Conservation (phyloP, 129 eudicot genomes). For the Pseudognaphalium luteoalbum region DNA sequence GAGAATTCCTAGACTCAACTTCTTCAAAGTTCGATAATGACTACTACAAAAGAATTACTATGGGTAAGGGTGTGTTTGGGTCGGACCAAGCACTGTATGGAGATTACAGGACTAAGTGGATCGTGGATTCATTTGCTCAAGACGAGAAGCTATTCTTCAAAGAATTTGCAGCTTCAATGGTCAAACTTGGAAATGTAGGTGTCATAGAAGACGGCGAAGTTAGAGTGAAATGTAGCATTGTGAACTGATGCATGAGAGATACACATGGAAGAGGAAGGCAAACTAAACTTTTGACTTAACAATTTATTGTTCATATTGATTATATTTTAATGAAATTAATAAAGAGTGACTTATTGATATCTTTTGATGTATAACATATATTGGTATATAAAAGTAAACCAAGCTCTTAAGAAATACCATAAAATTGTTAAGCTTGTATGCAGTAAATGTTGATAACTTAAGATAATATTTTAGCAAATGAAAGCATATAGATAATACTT, state of each 20-base stretch:
- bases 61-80: slow-evolving; percentile 65
- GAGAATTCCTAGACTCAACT: slow-evolving; percentile 69
- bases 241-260: slow-evolving; percentile 32
- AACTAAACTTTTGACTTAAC: slow-evolving; percentile 1
- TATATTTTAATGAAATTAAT: slow-evolving; percentile 12
- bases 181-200: slow-evolving; percentile 73
- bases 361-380: background rate
- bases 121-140: slow-evolving; percentile 63
- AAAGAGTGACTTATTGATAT: background rate
- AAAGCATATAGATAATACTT: background rate
- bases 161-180: slow-evolving; percentile 78
- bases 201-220: slow-evolving; percentile 59
- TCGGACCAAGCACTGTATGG: slow-evolving; percentile 59
- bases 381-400: background rate
- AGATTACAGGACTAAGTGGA: slow-evolving; percentile 60
- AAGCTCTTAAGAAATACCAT: background rate
- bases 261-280: background rate
- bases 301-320: slow-evolving; percentile 12
- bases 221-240: slow-evolving; percentile 54
- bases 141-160: slow-evolving; percentile 59
- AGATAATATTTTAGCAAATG: background rate
- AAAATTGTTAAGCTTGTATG: background rate
- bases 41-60: slow-evolving; percentile 52
- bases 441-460: background rate
- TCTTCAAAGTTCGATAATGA: slow-evolving; percentile 72